Evolutionary conservation across 1,284 basidiomycete species (phyloP).

Genomic region (Tilletiaria anomala): DNA sequence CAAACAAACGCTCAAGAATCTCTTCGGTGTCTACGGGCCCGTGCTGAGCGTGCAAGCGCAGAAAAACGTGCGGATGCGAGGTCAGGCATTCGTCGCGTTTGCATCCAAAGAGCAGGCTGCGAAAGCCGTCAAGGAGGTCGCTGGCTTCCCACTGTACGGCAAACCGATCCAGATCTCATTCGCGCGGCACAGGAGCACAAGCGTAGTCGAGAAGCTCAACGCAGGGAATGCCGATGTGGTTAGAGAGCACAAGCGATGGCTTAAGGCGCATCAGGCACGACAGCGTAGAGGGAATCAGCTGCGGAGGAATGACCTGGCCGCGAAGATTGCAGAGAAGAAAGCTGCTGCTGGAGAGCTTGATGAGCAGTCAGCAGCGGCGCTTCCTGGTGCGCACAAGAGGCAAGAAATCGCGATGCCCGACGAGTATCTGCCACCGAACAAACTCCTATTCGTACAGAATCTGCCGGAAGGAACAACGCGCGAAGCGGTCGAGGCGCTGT

Average conservation of each 20-base stretch:
- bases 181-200: constrained; percentile 5
- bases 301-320: background rate
- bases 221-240: background rate
- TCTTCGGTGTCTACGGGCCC: constrained; percentile 86
- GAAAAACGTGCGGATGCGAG: constrained; percentile 83
- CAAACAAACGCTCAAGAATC: constrained; percentile 67
- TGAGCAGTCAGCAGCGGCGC: constrained; percentile 5
- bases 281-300: background rate
- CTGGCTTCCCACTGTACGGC: constrained; percentile 85
- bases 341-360: constrained; percentile 16
- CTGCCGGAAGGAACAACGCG: constrained; percentile 20
- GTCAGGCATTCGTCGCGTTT: constrained; percentile 94
- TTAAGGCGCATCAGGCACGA: background rate
- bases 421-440: constrained; percentile 98
- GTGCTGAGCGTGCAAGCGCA: constrained; percentile 86
- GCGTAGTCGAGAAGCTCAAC: constrained; percentile 8
- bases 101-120: constrained; percentile 61
- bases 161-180: constrained; percentile 55
- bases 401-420: constrained; percentile 58
- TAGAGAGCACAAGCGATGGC: background rate
- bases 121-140: constrained; percentile 79
- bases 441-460: constrained; percentile 84
- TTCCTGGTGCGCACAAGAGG: constrained; percentile 1
- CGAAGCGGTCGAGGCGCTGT: constrained; percentile 25
- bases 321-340: constrained; percentile 3